phyloP scores from a whole-genome alignment of 495 filamentous ascomycete genomes.

The Daldinia loculata region DNA sequence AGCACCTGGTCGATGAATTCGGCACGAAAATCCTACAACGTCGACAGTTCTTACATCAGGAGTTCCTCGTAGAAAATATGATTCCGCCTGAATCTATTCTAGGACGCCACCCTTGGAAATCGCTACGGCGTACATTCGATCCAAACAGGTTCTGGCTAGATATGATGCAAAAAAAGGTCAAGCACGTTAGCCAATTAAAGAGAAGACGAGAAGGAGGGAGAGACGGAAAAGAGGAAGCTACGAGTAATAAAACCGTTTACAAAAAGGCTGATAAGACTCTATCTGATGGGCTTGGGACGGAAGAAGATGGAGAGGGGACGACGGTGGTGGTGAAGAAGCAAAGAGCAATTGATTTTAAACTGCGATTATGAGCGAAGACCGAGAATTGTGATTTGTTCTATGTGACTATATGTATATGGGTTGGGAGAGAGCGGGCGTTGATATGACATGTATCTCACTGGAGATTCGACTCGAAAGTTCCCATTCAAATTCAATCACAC shows the following conservation, averaged over 20 bases:
- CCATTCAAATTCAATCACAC: neutral
- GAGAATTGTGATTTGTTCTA: neutral
- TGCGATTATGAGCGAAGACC: neutral
- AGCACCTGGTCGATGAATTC: neutral
- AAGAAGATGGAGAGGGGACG: neutral
- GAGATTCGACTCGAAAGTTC: neutral
- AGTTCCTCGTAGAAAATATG: neutral
- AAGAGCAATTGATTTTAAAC: neutral
- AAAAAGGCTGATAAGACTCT: neutral
- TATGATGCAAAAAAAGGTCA: neutral
- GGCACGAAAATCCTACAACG: neutral
- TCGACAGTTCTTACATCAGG: neutral
- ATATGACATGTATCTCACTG: neutral
- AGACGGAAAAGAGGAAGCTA: neutral
- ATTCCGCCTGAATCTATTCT: neutral
- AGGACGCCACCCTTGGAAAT: neutral
- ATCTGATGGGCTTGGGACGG: neutral
- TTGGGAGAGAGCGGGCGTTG: neutral
- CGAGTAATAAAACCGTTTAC: too few species aligned
- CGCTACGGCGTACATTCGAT: neutral
- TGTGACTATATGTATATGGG: neutral
- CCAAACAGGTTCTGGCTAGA: neutral
- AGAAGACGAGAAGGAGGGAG: neutral
- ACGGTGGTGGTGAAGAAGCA: neutral
- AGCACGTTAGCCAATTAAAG: neutral